These are phyloP conservation scores for Hydnum rufescens DNA, from an alignment of 768 basidiomycete genomes.

Conservation along the genomic window DNA sequence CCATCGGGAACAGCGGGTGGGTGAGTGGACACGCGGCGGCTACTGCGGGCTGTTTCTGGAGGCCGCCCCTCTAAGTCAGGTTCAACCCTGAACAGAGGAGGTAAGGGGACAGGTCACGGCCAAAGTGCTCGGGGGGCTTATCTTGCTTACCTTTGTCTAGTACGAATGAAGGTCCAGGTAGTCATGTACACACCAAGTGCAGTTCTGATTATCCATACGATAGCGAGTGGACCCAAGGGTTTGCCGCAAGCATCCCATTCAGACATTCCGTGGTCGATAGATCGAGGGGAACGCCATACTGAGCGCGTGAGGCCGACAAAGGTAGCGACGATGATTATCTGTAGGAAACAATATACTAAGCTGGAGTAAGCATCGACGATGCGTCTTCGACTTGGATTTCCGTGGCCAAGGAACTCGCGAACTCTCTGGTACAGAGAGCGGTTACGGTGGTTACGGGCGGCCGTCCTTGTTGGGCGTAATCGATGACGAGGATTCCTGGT, in stretches of 20 bases:
- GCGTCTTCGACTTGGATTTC: background rate
- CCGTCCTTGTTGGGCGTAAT: no score
- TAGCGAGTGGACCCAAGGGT: slow-evolving; percentile 4
- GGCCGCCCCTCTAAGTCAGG: background rate
- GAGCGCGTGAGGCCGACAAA: background rate
- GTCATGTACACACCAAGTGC: background rate
- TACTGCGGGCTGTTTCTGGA: background rate
- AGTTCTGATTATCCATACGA: slow-evolving; percentile 4
- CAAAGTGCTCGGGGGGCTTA: background rate
- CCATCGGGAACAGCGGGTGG: background rate
- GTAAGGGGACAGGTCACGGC: background rate
- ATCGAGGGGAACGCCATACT: slow-evolving; percentile 1
- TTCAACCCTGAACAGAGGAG: background rate
- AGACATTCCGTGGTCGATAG: background rate
- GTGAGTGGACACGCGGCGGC: background rate
- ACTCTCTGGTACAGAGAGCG: background rate
- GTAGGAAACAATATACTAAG: background rate
- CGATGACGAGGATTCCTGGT: no score
- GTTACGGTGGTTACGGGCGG: background rate
- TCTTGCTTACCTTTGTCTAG: background rate
- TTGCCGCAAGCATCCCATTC: slow-evolving; percentile 8
- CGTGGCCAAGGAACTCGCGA: background rate
- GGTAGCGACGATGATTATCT: slow-evolving; percentile 2
- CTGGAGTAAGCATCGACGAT: background rate
- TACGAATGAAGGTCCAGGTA: background rate